Evolutionary conservation across 805 yeast species (phyloP), one percentile per base, ranked within the genome.

Genomic region (Nadsonia fulvescens): DNA sequence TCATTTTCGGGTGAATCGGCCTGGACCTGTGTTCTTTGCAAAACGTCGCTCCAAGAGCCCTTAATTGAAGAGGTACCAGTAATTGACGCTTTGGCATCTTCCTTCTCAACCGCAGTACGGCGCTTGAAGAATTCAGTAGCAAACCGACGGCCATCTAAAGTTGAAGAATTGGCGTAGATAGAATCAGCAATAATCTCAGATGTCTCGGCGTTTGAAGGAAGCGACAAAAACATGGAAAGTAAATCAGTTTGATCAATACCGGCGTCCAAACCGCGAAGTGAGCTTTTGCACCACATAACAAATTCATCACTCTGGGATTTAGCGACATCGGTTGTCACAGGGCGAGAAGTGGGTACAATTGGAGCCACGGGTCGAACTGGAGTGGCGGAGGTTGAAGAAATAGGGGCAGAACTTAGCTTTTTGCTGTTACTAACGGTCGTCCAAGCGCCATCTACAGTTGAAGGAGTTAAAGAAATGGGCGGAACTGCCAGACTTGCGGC

Each of bases 61-160:
- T 22, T 21, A 22, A 27, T 25, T 6, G 25, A 21, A 9, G 29
- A 27, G 37, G 66, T 57, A 6, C 47, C 45, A 5, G 22, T 29
- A 12, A 65, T 60, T 31, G 65, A 61, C 24, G 49, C 48, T 15
- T 53, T 49, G n/a, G n/a, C n/a, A n/a, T n/a, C n/a, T 15, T 51
- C 48, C 20, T 44, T 62, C 40, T 82, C 95, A 30, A 79, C 83
- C 25, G 56, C 61, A 33, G 61, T 63, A 43, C 89, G 72, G 44
- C 76, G 70, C 51, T 72, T 75, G 44, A 74, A 58, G 47, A 89
- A 89, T 44, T 89, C 98, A 30, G 63, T 66, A 1, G 98, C 93
- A 56, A 83, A 86, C 37, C 93, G 63, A 45, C 93, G 70, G 13
- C 96, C 96, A 47, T 89, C 94, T 76, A 86, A 71, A 2, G 83